phyloP scores from a whole-genome alignment of 2,329 filamentous ascomycete species.

The Balansia obtecta region DNA sequence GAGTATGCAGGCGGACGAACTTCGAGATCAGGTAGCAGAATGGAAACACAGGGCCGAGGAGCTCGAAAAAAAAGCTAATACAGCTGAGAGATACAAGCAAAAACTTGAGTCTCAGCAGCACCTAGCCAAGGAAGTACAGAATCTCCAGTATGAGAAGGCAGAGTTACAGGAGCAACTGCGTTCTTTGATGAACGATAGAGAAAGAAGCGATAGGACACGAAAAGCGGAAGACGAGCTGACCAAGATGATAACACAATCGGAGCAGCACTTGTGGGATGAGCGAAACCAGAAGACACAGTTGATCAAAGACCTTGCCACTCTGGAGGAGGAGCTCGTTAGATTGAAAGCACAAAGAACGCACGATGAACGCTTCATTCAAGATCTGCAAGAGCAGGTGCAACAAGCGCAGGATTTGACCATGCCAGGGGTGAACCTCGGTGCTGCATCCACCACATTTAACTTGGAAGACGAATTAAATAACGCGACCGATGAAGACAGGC shows the following conservation, averaged over 20 bases:
- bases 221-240: conserved; percentile 28
- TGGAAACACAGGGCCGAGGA: conserved; percentile 46
- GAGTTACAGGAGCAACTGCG: conserved; percentile 37
- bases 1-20: conserved; percentile 35
- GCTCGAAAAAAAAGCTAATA: conserved; percentile 50
- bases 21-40: conserved; percentile 48
- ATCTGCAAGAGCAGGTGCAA: conserved; percentile 47
- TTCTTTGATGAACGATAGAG: conserved; percentile 22
- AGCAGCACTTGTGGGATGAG: conserved; percentile 29
- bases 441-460: conserved; percentile 21
- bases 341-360: conserved; percentile 33
- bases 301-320: conserved; percentile 30
- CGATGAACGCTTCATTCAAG: conserved; percentile 42
- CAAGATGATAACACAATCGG: conserved; percentile 28
- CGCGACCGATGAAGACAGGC: conserved; percentile 26
- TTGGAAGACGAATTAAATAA: conserved; percentile 50
- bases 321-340: conserved; percentile 35
- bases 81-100: conserved; percentile 48
- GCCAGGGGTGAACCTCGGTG: conserved; percentile 11
- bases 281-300: conserved; percentile 33
- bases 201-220: conserved; percentile 19
- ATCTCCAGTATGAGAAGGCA: conserved; percentile 41
- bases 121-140: conserved; percentile 42
- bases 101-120: conserved; percentile 46
- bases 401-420: conserved; percentile 16